These are phyloP conservation scores for Arctostaphylos glauca DNA, from an alignment of 148 eudicot species.

Conservation along the genomic window DNA sequence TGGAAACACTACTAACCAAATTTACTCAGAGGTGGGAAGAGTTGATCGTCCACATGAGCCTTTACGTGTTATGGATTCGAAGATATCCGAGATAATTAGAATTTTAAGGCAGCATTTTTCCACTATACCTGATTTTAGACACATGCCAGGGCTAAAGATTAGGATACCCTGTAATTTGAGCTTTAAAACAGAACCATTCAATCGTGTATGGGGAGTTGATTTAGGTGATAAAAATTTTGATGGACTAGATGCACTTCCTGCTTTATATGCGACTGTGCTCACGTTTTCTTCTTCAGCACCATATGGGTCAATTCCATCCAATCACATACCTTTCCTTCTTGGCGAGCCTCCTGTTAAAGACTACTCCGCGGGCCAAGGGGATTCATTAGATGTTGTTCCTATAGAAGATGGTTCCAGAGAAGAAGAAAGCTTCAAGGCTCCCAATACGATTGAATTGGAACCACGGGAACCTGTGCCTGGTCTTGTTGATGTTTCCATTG, in stretches of 20 bases:
- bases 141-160: slow-evolving; percentile 76
- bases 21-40: slow-evolving; percentile 30
- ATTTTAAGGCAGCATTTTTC: slow-evolving; percentile 76
- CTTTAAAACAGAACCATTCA: slow-evolving; percentile 65
- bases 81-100: slow-evolving; percentile 65
- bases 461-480: slow-evolving; percentile 93
- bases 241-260: slow-evolving; percentile 50
- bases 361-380: slow-evolving; percentile 22
- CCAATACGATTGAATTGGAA: slow-evolving; percentile 62
- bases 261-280: slow-evolving; percentile 80
- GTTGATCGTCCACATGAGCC: slow-evolving; percentile 63
- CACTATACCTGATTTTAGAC: slow-evolving; percentile 75
- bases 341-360: slow-evolving; percentile 51
- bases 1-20: slow-evolving; percentile 22
- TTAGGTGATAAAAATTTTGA: slow-evolving; percentile 18
- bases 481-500: slow-evolving; percentile 65
- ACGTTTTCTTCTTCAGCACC: slow-evolving; percentile 85
- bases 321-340: slow-evolving; percentile 76
- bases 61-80: slow-evolving; percentile 90
- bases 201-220: slow-evolving; percentile 42
- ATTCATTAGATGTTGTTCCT: slow-evolving; percentile 66
- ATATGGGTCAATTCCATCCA: slow-evolving; percentile 70
- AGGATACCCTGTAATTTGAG: slow-evolving; percentile 66
- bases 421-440: slow-evolving; percentile 41
- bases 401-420: slow-evolving; percentile 38